Evolutionary conservation across 2,329 filamentous ascomycete species (phyloP).

Genomic region (Beauveria medogensis): DNA sequence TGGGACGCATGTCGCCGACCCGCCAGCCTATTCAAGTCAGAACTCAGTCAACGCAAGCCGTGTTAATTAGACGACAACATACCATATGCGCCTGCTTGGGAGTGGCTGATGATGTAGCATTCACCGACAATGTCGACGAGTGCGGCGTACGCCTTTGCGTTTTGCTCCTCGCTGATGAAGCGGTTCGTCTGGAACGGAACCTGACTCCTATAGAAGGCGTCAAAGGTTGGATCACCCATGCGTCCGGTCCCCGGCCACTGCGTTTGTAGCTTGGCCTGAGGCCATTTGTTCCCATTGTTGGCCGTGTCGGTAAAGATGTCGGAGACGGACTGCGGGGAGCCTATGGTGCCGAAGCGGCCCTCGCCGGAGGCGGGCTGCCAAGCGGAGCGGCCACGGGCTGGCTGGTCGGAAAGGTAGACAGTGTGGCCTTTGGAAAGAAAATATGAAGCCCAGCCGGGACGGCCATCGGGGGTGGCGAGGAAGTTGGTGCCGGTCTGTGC

Average conservation of each 20-base stretch:
- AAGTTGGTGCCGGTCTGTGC: constrained; percentile 24
- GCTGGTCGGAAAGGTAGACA: constrained; percentile 33
- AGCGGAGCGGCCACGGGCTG: constrained; percentile 25
- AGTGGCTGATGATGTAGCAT: constrained; percentile 24
- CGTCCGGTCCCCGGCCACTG: constrained; percentile 25
- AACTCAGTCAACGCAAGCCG: neutral
- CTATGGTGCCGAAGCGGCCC: constrained; percentile 20
- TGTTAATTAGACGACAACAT: neutral
- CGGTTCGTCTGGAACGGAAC: constrained; percentile 15
- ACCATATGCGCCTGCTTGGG: constrained; percentile 17
- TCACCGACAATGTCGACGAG: constrained; percentile 19
- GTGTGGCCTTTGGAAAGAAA: constrained; percentile 32
- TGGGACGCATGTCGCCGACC: constrained; percentile 19
- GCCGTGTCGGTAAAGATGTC: constrained; percentile 21
- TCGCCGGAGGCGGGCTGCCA: constrained; percentile 16
- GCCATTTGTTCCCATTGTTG: constrained; percentile 20
- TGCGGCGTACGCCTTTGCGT: constrained; percentile 15
- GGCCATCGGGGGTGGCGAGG: constrained; percentile 33
- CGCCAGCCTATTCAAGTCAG: constrained; percentile 13
- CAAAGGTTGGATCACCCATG: constrained; percentile 36
- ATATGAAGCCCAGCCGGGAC: constrained; percentile 33
- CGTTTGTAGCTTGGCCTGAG: constrained; percentile 24
- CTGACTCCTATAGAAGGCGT: constrained; percentile 32
- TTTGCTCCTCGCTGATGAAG: constrained; percentile 15
- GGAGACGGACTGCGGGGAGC: constrained; percentile 17